These are phyloP conservation scores for Astrocystis sublimbata DNA, from an alignment of 495 filamentous ascomycete species.

Conservation along the genomic window DNA sequence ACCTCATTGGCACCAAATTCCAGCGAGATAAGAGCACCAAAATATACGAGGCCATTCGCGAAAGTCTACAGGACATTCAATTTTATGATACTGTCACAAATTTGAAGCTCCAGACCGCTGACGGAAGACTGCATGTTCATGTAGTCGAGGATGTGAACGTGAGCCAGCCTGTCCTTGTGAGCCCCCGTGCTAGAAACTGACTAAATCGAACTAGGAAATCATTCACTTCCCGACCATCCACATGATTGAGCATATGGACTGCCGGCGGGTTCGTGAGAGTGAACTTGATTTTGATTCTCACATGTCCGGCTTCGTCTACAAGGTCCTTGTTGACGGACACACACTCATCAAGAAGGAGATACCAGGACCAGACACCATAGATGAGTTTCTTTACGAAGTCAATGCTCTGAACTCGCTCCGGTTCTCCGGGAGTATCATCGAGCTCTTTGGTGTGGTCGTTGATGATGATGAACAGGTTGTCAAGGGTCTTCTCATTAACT, in stretches of 20 bases:
- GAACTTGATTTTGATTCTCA: constrained; percentile 85
- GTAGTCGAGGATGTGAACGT: constrained; percentile 95
- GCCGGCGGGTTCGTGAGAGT: constrained; percentile 66
- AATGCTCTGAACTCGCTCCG: constrained; percentile 85
- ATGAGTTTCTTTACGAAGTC: constrained; percentile 97
- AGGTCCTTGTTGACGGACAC: constrained; percentile 68
- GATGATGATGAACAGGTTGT: constrained; percentile 73
- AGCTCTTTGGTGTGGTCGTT: constrained; percentile 85
- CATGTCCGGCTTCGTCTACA: constrained; percentile 96
- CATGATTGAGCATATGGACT: constrained; percentile 73
- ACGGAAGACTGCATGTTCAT: constrained; percentile 90
- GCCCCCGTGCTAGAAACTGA: constrained; percentile 22
- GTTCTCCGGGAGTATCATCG: constrained; percentile 74
- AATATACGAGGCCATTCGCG: constrained; percentile 94
- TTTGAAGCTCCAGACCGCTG: constrained; percentile 86
- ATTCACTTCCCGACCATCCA: constrained; percentile 80
- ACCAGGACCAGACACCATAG: constrained; percentile 90
- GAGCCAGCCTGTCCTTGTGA: constrained; percentile 23
- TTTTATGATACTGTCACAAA: constrained; percentile 97
- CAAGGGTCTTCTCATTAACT: constrained; percentile 89
- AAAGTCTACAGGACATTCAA: constrained; percentile 86
- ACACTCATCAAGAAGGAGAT: constrained; percentile 97
- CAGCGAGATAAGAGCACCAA: constrained; percentile 93
- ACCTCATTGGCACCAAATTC: constrained; percentile 73
- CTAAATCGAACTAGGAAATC: constrained; percentile 59